Conservation (phyloP, 1,284 basidiomycete genomes). For the Blastosporella zonata region DNA sequence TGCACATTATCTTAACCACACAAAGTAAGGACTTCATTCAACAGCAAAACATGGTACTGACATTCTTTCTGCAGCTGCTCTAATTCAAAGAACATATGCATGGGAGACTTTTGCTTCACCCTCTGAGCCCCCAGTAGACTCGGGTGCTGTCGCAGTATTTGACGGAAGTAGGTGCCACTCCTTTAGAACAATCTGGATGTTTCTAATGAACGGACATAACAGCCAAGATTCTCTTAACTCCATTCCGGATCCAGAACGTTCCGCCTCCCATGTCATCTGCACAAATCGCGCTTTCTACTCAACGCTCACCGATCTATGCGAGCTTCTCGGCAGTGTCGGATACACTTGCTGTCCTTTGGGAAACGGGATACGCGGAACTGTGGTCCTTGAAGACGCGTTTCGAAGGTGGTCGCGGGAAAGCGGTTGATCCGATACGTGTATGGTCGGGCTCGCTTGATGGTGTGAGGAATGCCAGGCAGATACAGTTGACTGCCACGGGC, state of each 20-base stretch:
- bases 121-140: slow-evolving; percentile 68
- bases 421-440: slow-evolving; percentile 54
- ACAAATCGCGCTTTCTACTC: slow-evolving; percentile 45
- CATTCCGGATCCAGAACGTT: slow-evolving; percentile 91
- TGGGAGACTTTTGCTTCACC: slow-evolving; percentile 77
- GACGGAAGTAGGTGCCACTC: slow-evolving; percentile 71
- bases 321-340: slow-evolving; percentile 62
- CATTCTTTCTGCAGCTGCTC: slow-evolving; percentile 37
- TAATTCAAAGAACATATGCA: slow-evolving; percentile 65
- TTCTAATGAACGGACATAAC: slow-evolving; percentile 2
- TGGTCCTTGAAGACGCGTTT: slow-evolving; percentile 70
- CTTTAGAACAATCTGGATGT: not conserved
- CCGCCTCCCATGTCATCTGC: slow-evolving; percentile 94
- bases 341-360: slow-evolving; percentile 68
- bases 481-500: slow-evolving; percentile 17
- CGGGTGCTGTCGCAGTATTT: slow-evolving; percentile 86
- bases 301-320: slow-evolving; percentile 59
- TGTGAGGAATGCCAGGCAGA: slow-evolving; percentile 16
- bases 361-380: slow-evolving; percentile 58
- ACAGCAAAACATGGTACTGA: not conserved
- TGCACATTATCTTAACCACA: slow-evolving; percentile 70
- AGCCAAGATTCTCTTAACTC: slow-evolving; percentile 83
- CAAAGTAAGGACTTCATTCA: slow-evolving; percentile 44
- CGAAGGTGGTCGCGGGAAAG: slow-evolving; percentile 59
- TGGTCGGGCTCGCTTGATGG: slow-evolving; percentile 41